Evolutionary conservation across 768 basidiomycete species (phyloP), one percentile per base, ranked within the genome.

Genomic region (Boletus rubescentipes): DNA sequence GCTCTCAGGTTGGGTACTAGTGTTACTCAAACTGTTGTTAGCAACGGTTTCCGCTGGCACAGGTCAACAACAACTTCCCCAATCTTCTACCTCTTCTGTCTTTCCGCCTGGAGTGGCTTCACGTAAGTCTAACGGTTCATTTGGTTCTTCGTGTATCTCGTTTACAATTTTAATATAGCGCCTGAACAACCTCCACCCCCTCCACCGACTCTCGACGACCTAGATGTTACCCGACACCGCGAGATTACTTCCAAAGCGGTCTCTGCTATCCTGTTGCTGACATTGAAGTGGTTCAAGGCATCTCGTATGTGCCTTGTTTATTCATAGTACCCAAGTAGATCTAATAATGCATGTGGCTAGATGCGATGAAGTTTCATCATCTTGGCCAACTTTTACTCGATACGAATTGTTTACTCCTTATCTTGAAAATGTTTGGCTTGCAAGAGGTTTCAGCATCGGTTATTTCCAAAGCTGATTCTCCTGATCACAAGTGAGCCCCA

Each of bases 301-400:
- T 98, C 96, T 46, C 97, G 96, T 98, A 61, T 70, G 93, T 79
- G 10, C 43, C 44, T 46, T 37, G 16, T 20, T 40, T 26, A 21
- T 51, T 30, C 43, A 42, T 26, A 12, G 20, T 32, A 42, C 16
- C 9, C 8, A 29, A 18, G 16, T 46, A 40, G 2, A 31, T 20
- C 57, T 30, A 48, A 41, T 54, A 37, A 21, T 26, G 46, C 35
- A 36, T 51, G n/a, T 37, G 48, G 26, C 15, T 61, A 98, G 96
- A 98, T 73, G 85, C 89, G 18, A 95, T 99, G 90, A 98, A 99
- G 68, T 98, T 97, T 67, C 95, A 99, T 70, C 93, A 98, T 69
- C 79, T 99, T 21, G 93, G 93, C n/a, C 94, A 96, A 69, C 83
- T 93, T 32, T 76, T 99, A 9, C 83, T 99, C 40, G 96, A 98